Conservation (phyloP, 306 rosid species). For the Citrullus amarus region DNA sequence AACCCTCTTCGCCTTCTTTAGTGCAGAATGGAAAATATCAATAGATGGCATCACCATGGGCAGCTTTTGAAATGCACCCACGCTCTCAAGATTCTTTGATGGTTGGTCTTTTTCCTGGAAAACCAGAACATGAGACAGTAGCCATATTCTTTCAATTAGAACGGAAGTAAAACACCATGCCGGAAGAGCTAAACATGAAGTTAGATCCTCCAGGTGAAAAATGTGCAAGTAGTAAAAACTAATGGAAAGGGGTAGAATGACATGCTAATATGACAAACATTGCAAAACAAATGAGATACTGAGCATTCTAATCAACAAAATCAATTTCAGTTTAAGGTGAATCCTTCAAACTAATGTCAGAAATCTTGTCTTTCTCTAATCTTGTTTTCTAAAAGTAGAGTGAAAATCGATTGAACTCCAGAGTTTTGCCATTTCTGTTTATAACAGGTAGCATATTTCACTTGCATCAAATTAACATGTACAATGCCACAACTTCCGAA, state of each 20-base stretch:
- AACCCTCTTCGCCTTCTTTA: slow-evolving; percentile 63
- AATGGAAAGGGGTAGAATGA: background rate
- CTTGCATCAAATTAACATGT: background rate
- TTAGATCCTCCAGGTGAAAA: background rate
- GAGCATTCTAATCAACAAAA: background rate
- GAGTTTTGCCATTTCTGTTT: background rate
- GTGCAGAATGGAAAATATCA: slow-evolving; percentile 74
- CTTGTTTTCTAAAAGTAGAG: background rate
- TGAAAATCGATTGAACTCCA: background rate
- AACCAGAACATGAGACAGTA: slow-evolving; percentile 1
- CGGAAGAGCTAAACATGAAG: background rate
- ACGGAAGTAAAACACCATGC: background rate
- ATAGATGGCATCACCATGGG: slow-evolving; percentile 90
- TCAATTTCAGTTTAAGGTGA: background rate
- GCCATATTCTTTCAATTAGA: background rate
- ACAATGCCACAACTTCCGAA: background rate
- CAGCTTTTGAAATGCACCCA: slow-evolving; percentile 92
- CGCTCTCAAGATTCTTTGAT: slow-evolving; percentile 31
- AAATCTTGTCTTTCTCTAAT: background rate
- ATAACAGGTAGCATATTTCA: background rate
- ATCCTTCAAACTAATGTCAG: background rate
- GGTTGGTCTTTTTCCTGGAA: slow-evolving; percentile 37
- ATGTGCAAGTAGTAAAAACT: background rate
- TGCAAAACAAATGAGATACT: background rate
- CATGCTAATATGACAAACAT: background rate